Evolutionary conservation across 2,329 filamentous ascomycete species (phyloP).

Genomic region (Phialocephala subalpina): DNA sequence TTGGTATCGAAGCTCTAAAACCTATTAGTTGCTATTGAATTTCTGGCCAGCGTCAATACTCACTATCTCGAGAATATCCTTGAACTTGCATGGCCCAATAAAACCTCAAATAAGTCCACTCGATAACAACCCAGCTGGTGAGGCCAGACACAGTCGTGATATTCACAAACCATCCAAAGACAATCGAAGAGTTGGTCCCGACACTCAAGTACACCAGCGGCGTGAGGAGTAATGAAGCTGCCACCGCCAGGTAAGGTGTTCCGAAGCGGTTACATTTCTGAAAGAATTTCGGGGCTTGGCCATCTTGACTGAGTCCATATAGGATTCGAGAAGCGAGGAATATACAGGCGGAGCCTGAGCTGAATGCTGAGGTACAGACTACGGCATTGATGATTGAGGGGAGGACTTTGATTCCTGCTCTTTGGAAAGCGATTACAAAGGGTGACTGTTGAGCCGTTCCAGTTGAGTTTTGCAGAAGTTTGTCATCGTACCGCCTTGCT

Average conservation of each 20-base stretch:
- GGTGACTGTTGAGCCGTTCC: conserved; percentile 58
- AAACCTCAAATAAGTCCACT: conserved; percentile 67
- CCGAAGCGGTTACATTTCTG: conserved; percentile 65
- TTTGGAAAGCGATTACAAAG: conserved; percentile 77
- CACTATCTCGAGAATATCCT: conserved; percentile 51
- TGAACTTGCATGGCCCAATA: conserved; percentile 61
- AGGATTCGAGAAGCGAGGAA: conserved; percentile 65
- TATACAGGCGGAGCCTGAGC: conserved; percentile 72
- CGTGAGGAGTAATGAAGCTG: conserved; percentile 61
- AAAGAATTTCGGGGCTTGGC: conserved; percentile 61
- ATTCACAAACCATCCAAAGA: conserved; percentile 77
- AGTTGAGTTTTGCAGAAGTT: conserved; percentile 59
- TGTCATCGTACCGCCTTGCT: conserved; percentile 12
- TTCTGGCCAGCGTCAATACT: too few species aligned
- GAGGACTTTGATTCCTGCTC: conserved; percentile 72
- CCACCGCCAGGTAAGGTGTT: conserved; percentile 60
- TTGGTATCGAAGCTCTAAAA: conserved; percentile 53
- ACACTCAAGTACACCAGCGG: conserved; percentile 75
- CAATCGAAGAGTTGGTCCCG: conserved; percentile 60
- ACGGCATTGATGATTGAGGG: conserved; percentile 80
- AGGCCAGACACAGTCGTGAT: conserved; percentile 53
- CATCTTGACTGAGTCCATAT: conserved; percentile 61
- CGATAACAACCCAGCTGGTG: conserved; percentile 50
- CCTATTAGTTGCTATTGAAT: too few species aligned
- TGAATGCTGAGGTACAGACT: conserved; percentile 76